Evolutionary conservation across 1,284 basidiomycete species (phyloP).

Genomic region (Sporisorium scitamineum): DNA sequence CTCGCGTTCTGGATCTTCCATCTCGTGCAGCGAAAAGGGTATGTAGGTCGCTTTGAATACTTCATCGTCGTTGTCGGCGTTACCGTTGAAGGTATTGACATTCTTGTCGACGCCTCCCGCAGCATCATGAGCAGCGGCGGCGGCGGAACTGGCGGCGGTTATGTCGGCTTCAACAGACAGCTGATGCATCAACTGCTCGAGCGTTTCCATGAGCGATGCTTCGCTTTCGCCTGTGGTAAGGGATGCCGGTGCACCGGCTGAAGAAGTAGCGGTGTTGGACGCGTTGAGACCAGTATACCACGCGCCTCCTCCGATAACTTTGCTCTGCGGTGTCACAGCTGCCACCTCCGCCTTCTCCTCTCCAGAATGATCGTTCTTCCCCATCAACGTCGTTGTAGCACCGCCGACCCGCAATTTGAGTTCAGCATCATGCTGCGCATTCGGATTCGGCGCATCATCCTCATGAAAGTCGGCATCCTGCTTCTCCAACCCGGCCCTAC

Average conservation of each 20-base stretch:
- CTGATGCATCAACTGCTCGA: conserved; percentile 45
- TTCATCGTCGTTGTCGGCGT: conserved; percentile 51
- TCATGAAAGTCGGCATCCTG: conserved; percentile 37
- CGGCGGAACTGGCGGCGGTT: neutral
- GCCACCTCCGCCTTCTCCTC: neutral
- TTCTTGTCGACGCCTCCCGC: neutral
- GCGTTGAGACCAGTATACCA: conserved; percentile 34
- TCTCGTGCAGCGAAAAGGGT: conserved; percentile 65
- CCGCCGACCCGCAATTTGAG: neutral
- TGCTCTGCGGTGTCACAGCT: neutral
- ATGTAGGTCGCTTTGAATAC: conserved; percentile 66
- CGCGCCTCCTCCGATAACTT: conserved; percentile 38
- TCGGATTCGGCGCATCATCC: conserved; percentile 29
- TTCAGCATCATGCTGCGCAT: conserved; percentile 23
- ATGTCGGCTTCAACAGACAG: conserved; percentile 12
- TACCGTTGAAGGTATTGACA: neutral
- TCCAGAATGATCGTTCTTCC: too few relatives aligned
- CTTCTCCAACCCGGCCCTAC: conserved; percentile 57
- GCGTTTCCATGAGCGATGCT: conserved; percentile 44
- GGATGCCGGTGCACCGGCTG: neutral
- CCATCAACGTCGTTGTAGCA: neutral
- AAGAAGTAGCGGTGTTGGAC: neutral
- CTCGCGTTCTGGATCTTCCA: conserved; percentile 66
- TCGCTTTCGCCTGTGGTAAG: conserved; percentile 52
- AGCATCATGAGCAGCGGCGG: too few relatives aligned